These are phyloP conservation scores for Rosa rugosa DNA, from an alignment of 306 rosid species.

Conservation along the genomic window DNA sequence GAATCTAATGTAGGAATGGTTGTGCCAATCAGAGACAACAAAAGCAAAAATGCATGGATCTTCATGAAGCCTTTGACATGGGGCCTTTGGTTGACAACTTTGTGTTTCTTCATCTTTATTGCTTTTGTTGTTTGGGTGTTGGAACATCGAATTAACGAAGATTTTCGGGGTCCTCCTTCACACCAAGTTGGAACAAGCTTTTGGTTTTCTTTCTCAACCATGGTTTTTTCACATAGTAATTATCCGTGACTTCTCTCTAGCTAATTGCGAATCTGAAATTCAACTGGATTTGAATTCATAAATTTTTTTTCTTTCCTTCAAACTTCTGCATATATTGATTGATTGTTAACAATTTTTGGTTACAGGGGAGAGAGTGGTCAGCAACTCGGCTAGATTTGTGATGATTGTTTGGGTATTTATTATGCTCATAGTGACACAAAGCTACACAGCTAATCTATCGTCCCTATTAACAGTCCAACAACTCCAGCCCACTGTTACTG, in stretches of 20 bases:
- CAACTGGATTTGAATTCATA: too few species aligned
- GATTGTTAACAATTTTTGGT: too few species aligned
- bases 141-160: slow-evolving; percentile 38
- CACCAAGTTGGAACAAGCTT: slow-evolving; percentile 13
- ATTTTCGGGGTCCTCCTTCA: neutral
- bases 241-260: slow-evolving; percentile 29
- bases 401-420: slow-evolving; percentile 61
- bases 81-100: slow-evolving; percentile 36
- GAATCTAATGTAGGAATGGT: slow-evolving; percentile 31
- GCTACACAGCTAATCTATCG: slow-evolving; percentile 63
- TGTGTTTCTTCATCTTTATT: slow-evolving; percentile 32
- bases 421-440: slow-evolving; percentile 55
- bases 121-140: slow-evolving; percentile 42
- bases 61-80: slow-evolving; percentile 42
- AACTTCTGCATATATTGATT: too few species aligned
- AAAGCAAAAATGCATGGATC: slow-evolving; percentile 29
- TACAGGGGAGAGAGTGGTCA: slow-evolving; percentile 52
- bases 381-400: slow-evolving; percentile 60
- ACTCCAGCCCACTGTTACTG: slow-evolving; percentile 38
- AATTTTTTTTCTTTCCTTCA: too few species aligned
- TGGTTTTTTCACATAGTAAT: neutral
- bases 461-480: slow-evolving; percentile 56
- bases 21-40: slow-evolving; percentile 25
- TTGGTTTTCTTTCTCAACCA: too few species aligned
- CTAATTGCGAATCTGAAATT: neutral